Conservation (phyloP, 352 stramenopile species). For the Globisporangium cylindrosporum region DNA sequence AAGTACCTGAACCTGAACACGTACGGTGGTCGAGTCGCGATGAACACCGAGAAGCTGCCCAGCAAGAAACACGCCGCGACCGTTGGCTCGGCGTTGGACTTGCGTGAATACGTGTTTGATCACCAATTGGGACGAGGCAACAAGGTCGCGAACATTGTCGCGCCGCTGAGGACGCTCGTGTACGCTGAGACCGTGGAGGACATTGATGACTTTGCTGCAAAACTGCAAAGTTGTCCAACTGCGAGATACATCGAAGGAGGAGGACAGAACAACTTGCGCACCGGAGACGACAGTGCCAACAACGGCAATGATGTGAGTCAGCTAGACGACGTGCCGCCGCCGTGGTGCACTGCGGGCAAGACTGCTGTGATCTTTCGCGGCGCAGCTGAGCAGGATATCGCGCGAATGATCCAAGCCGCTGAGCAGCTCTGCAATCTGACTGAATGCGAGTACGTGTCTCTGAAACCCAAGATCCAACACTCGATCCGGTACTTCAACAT, state of each 20-base stretch:
- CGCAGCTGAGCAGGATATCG: conserved; percentile 42
- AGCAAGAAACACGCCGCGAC: conserved; percentile 43
- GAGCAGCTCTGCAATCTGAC: conserved; percentile 40
- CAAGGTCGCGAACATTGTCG: conserved; percentile 45
- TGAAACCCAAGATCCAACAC: conserved; percentile 56
- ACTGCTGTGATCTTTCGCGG: conserved; percentile 56
- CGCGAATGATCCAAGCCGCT: conserved; percentile 34
- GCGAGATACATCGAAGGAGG: background rate
- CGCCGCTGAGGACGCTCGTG: conserved; percentile 47
- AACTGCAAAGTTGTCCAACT: conserved; percentile 30
- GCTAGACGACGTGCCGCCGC: conserved; percentile 6
- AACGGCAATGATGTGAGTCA: background rate
- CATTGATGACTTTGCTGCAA: conserved; percentile 37
- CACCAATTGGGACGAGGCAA: conserved; percentile 58
- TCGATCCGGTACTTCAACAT: conserved; percentile 60
- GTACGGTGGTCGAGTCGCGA: conserved; percentile 47
- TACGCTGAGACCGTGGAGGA: conserved; percentile 49
- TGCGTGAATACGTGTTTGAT: conserved; percentile 60
- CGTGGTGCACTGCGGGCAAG: conserved; percentile 42
- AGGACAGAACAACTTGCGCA: background rate
- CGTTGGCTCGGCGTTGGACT: conserved; percentile 38
- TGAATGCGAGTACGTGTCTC: conserved; percentile 46
- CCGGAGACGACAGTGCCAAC: background rate
- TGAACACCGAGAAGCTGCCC: conserved; percentile 25
- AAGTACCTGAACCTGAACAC: conserved; percentile 70